Evolutionary conservation across 2,329 filamentous ascomycete species (phyloP).

Genomic region (Trichoderma arundinaceum): DNA sequence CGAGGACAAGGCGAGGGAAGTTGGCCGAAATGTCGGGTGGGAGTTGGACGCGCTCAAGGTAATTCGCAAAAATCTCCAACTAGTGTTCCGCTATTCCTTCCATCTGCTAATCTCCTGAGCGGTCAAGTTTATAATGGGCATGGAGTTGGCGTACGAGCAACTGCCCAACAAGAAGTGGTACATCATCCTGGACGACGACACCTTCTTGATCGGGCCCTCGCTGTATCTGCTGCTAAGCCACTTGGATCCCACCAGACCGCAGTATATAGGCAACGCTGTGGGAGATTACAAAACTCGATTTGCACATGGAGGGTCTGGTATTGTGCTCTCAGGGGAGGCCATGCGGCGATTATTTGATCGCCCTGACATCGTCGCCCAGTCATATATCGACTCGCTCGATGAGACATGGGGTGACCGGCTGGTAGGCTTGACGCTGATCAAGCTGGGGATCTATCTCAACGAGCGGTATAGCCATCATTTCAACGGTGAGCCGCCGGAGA

Average conservation of each 20-base stretch:
- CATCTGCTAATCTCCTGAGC: slow-evolving; percentile 14
- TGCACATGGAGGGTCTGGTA: slow-evolving; percentile 61
- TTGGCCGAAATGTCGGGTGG: slow-evolving; percentile 53
- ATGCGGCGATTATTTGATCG: slow-evolving; percentile 54
- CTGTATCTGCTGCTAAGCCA: slow-evolving; percentile 56
- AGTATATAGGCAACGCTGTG: slow-evolving; percentile 63
- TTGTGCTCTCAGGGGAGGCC: slow-evolving; percentile 58
- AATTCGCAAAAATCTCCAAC: neutral
- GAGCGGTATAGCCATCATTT: slow-evolving; percentile 61
- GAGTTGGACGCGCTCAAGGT: slow-evolving; percentile 59
- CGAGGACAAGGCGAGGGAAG: slow-evolving; percentile 45
- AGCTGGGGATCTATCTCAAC: slow-evolving; percentile 60
- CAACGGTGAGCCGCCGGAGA: slow-evolving; percentile 59
- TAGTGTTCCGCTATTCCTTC: neutral
- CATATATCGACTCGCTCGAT: slow-evolving; percentile 55
- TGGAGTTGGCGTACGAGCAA: slow-evolving; percentile 57
- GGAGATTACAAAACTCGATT: slow-evolving; percentile 62
- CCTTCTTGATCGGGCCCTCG: slow-evolving; percentile 58
- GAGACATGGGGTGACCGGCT: slow-evolving; percentile 62
- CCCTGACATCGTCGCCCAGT: slow-evolving; percentile 50
- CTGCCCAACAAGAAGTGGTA: slow-evolving; percentile 65
- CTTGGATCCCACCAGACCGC: slow-evolving; percentile 52
- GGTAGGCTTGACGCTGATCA: slow-evolving; percentile 59
- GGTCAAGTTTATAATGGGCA: slow-evolving; percentile 58
- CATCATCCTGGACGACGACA: slow-evolving; percentile 63